Percentiles rank a stretch among this genome's conserved stretches.
These are phyloP conservation scores for Parmelia sp. DNA, from an alignment of 495 filamentous ascomycete species.

Conservation along the genomic window DNA sequence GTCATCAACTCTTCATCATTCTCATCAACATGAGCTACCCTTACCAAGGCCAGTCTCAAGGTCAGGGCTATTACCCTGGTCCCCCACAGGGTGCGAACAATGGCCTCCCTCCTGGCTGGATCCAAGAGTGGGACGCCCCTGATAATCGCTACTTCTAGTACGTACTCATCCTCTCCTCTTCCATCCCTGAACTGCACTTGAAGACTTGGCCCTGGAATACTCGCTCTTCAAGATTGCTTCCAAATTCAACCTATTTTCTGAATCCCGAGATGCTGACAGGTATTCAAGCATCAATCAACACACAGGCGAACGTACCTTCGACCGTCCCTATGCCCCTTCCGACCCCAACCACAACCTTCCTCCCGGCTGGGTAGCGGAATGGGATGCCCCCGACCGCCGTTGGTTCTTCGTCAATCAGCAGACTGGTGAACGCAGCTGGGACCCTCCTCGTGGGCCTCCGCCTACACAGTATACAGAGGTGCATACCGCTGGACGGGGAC, in stretches of 20 bases:
- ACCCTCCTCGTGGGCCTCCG: not conserved
- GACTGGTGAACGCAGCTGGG: not conserved
- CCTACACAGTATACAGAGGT: not conserved
- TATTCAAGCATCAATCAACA: not conserved
- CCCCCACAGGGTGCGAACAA: not conserved
- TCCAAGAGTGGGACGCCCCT: constrained; percentile 5
- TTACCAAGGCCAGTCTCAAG: constrained; percentile 3
- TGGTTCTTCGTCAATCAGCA: constrained; percentile 4
- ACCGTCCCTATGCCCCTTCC: not conserved
- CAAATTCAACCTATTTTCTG: not conserved
- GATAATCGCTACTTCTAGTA: constrained; percentile 1
- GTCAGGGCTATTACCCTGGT: not conserved
- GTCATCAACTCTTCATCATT: not conserved
- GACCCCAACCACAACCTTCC: constrained; percentile 1
- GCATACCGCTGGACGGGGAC: not conserved
- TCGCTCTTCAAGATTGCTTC: not conserved
- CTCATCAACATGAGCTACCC: not conserved
- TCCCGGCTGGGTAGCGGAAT: constrained; percentile 1
- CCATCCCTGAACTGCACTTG: not conserved
- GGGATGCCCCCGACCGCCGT: constrained; percentile 1
- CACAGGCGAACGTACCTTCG: constrained; percentile 4
- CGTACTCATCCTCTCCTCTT: not conserved
- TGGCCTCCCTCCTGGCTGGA: not conserved
- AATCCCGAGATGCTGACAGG: not conserved
- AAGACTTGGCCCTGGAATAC: not conserved